These are phyloP conservation scores for Talaromyces stipitatus DNA, from an alignment of 495 filamentous ascomycete genomes.

Conservation along the genomic window DNA sequence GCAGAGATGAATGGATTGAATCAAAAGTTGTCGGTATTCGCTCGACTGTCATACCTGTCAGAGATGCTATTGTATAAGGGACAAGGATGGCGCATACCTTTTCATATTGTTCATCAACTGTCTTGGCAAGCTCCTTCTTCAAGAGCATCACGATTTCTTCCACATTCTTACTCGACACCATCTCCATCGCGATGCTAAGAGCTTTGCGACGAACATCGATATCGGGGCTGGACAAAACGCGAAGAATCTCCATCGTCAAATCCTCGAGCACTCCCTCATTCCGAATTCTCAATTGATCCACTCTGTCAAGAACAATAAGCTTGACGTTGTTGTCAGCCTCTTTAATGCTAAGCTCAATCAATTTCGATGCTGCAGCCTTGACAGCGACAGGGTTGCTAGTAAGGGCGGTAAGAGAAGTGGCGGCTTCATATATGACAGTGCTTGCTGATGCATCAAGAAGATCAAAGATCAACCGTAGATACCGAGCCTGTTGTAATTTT, in stretches of 20 bases:
- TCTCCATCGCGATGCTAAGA: slow-evolving; percentile 83
- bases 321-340: slow-evolving; percentile 99
- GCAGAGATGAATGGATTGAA: slow-evolving; percentile 95
- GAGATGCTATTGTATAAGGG: neutral
- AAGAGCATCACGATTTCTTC: slow-evolving; percentile 94
- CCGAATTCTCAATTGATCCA: slow-evolving; percentile 82
- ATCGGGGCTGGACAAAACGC: slow-evolving; percentile 93
- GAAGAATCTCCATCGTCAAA: slow-evolving; percentile 94
- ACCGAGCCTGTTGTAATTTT: slow-evolving; percentile 57
- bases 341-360: slow-evolving; percentile 93
- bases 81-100: slow-evolving; percentile 43
- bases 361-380: slow-evolving; percentile 91
- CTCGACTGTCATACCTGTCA: slow-evolving; percentile 52
- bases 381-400: slow-evolving; percentile 97
- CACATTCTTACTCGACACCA: slow-evolving; percentile 98
- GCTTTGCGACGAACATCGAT: slow-evolving; percentile 94
- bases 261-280: slow-evolving; percentile 94
- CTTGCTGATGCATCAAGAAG: slow-evolving; percentile 87
- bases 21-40: slow-evolving; percentile 92
- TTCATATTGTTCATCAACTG: slow-evolving; percentile 97
- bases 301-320: slow-evolving; percentile 91
- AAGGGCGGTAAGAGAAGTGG: slow-evolving; percentile 90
- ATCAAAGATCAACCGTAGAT: slow-evolving; percentile 92
- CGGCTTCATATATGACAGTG: slow-evolving; percentile 96
- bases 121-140: slow-evolving; percentile 96